These are phyloP conservation scores for Zychaea mexicana DNA, from an alignment of 371 early-diverging fungal genomes.

Conservation along the genomic window DNA sequence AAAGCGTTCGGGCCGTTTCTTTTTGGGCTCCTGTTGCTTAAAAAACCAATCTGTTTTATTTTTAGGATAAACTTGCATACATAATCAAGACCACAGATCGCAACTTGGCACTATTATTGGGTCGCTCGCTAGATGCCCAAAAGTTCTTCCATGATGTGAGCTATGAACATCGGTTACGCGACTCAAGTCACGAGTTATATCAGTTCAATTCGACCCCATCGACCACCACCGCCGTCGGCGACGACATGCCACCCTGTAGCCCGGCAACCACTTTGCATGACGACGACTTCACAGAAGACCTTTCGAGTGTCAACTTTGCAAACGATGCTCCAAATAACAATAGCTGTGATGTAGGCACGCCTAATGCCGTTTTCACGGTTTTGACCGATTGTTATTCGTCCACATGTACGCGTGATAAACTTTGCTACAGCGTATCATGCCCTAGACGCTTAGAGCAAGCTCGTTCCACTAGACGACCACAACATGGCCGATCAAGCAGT, in stretches of 20 bases:
- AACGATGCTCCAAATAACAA: conserved; percentile 8
- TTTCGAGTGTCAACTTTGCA: conserved; percentile 60
- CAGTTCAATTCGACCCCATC: conserved; percentile 44
- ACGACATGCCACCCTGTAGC: conserved; percentile 55
- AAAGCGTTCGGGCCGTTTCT: too few species aligned
- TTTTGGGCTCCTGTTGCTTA: background rate
- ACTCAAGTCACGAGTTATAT: conserved; percentile 66
- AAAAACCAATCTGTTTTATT: background rate
- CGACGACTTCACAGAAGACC: conserved; percentile 23
- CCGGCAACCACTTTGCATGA: conserved; percentile 45
- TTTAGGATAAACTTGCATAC: conserved; percentile 59
- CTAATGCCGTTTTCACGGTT: conserved; percentile 81
- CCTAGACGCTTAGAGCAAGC: conserved; percentile 70
- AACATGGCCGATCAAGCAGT: conserved; percentile 15
- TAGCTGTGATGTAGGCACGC: conserved; percentile 26
- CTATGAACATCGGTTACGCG: conserved; percentile 66
- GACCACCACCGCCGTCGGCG: background rate
- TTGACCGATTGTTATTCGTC: conserved; percentile 91
- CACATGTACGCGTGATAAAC: conserved; percentile 75
- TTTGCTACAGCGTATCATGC: conserved; percentile 86
- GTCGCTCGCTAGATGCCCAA: conserved; percentile 75
- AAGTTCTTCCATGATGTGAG: conserved; percentile 73
- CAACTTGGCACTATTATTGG: conserved; percentile 66
- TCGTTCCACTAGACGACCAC: conserved; percentile 6
- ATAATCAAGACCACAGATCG: conserved; percentile 69